Evolutionary conservation across 768 basidiomycete genomes (phyloP).

Genomic region (Russula vinacea): DNA sequence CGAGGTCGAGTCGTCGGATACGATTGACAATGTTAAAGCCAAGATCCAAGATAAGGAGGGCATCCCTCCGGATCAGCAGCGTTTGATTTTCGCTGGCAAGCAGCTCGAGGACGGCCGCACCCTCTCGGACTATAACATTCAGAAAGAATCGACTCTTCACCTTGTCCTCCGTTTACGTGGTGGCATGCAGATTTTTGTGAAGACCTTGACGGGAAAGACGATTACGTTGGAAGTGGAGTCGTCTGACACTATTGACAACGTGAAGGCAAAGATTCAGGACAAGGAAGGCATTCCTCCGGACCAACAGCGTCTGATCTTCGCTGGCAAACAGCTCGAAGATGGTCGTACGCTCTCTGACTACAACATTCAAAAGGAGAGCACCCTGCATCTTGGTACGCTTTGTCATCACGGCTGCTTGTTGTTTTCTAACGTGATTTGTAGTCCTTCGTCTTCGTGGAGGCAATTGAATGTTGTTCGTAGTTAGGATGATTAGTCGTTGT

Average conservation of each 20-base stretch:
- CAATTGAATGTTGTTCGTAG: slow-evolving; percentile 26
- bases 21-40: slow-evolving; percentile 29
- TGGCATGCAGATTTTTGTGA: slow-evolving; percentile 28
- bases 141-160: slow-evolving; percentile 29
- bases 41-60: slow-evolving; percentile 30
- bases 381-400: slow-evolving; percentile 26
- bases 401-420: neutral
- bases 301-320: slow-evolving; percentile 29
- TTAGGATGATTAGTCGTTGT: neutral
- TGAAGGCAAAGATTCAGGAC: slow-evolving; percentile 29
- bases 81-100: slow-evolving; percentile 27
- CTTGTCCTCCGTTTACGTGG: slow-evolving; percentile 29
- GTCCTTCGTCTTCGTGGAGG: slow-evolving; percentile 54
- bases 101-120: slow-evolving; percentile 28
- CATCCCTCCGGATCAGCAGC: slow-evolving; percentile 29
- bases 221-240: slow-evolving; percentile 29
- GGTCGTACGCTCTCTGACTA: slow-evolving; percentile 29
- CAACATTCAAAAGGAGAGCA: slow-evolving; percentile 29
- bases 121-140: slow-evolving; percentile 28
- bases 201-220: slow-evolving; percentile 28
- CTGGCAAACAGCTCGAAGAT: slow-evolving; percentile 29
- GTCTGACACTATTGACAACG: slow-evolving; percentile 28
- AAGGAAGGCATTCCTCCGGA: slow-evolving; percentile 29
- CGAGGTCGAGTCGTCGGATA: slow-evolving; percentile 28
- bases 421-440: neutral